Conservation (phyloP, 2,329 filamentous ascomycete species). For the Aspergillus awamori region DNA sequence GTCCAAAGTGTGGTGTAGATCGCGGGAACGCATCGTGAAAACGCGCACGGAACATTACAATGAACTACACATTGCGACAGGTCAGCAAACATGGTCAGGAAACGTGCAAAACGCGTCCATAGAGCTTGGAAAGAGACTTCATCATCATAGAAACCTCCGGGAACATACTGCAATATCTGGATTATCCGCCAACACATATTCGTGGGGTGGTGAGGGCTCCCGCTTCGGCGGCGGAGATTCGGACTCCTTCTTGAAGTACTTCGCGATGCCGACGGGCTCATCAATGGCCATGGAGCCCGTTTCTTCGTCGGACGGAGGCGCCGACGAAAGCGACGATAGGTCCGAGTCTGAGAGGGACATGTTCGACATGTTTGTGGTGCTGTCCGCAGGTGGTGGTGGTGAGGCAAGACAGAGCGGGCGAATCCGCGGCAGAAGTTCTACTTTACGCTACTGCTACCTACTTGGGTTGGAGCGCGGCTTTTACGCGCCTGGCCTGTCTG, state of each 20-base stretch:
- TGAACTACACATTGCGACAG: constrained; percentile 66
- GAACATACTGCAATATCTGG: constrained; percentile 84
- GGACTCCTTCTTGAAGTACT: constrained; percentile 52
- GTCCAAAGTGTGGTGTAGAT: constrained; percentile 85
- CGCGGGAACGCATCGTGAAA: constrained; percentile 89
- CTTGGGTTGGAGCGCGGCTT: constrained; percentile 34
- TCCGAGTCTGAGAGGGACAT: constrained; percentile 60
- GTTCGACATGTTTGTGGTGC: constrained; percentile 35
- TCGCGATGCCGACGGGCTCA: constrained; percentile 46
- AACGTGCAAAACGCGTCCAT: constrained; percentile 35
- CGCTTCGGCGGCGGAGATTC: constrained; percentile 72
- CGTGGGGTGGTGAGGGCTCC: constrained; percentile 84
- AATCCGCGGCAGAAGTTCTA: constrained; percentile 31
- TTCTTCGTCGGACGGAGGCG: constrained; percentile 63
- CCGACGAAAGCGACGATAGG: constrained; percentile 61
- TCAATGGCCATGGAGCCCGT: constrained; percentile 44
- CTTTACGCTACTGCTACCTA: constrained; percentile 28
- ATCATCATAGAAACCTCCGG: constrained; percentile 40
- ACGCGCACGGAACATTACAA: constrained; percentile 95
- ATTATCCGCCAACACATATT: constrained; percentile 88
- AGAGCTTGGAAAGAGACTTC: constrained; percentile 14
- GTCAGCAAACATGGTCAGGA: constrained; percentile 38
- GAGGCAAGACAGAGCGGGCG: constrained; percentile 18
- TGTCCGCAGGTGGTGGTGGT: constrained; percentile 28
- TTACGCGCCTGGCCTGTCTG: constrained; percentile 35